Evolutionary conservation across 1,139 yeast species (phyloP), one percentile per base, ranked within the genome.

Genomic region (Sugiyamaella novakii): DNA sequence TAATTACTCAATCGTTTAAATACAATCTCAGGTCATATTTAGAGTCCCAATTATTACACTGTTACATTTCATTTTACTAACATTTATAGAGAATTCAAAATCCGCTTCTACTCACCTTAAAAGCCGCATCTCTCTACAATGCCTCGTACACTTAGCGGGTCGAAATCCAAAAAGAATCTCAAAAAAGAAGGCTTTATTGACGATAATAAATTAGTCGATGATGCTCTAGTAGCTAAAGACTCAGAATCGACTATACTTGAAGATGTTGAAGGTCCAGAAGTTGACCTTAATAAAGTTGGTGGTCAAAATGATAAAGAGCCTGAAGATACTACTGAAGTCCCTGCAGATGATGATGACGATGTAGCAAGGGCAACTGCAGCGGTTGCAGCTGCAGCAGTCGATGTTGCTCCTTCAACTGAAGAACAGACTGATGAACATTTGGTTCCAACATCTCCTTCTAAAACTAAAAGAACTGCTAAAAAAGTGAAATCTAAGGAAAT

Each of bases 141-240:
- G 38, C 22, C 25, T 19, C 38, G 38, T 21, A 11, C 25, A 21
- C 27, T 7, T 5, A 21, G 38, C 3, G 38, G 38, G 6, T 19
- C 38, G 5, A 36, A 36, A n/a, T 24, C 31, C 11, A 31, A 24
- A 14, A 22, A 41, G 28, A 14, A 30, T 15, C 3, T n/a, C 19
- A 31, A 21, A 22, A 24, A 41, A 10, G 45, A 41, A 31, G 18
- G 25, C 8, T 29, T 18, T 10, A 18, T 17, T 10, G 46, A 34
- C 18, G 34, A 33, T 25, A 25, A 42, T 17, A 42, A 42, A 7
- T 8, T 38, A 38, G 46, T 42, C 12, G 46, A 42, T 33, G 46
- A 42, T 12, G 46, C 46, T 29, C 18, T 42, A 11, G 37, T 42
- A 15, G 46, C 46, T 3, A 42, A 42, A 25, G 46, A 42, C 17